These are phyloP conservation scores for Colletotrichum neosansevieriae DNA, from an alignment of 2,329 filamentous ascomycete species.

Conservation along the genomic window DNA sequence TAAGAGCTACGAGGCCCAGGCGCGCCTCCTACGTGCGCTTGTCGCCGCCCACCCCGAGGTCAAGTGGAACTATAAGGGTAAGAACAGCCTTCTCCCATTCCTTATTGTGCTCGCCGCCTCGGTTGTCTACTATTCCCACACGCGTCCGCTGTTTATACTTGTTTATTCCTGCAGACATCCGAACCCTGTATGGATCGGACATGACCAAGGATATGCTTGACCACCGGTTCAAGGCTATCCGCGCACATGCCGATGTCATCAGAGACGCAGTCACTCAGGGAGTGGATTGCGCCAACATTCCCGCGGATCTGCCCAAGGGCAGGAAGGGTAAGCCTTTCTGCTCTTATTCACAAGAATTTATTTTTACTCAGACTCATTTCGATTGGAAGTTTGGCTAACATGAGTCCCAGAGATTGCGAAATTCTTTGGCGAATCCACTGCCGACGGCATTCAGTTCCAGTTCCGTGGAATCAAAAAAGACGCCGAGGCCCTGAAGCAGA, in stretches of 20 bases:
- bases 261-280: slow-evolving; percentile 50
- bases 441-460: slow-evolving; percentile 70
- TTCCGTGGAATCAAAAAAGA: slow-evolving; percentile 68
- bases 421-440: slow-evolving; percentile 70
- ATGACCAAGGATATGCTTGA: slow-evolving; percentile 60
- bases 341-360: neutral
- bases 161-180: neutral
- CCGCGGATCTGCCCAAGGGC: slow-evolving; percentile 51
- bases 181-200: slow-evolving; percentile 61
- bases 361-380: neutral
- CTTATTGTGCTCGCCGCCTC: neutral
- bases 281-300: slow-evolving; percentile 58
- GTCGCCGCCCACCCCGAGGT: slow-evolving; percentile 67
- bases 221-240: slow-evolving; percentile 64
- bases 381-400: neutral
- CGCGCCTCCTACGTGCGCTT: slow-evolving; percentile 71
- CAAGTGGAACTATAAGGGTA: slow-evolving; percentile 73
- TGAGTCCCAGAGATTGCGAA: slow-evolving; percentile 65
- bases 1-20: slow-evolving; percentile 69
- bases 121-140: neutral
- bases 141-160: slow-evolving; percentile 30
- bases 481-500: slow-evolving; percentile 60
- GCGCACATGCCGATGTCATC: slow-evolving; percentile 56
- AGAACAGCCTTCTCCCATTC: slow-evolving; percentile 44
- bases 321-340: slow-evolving; percentile 53